A percentile compares a stretch with the other conserved stretches of the same genome.
These are phyloP conservation scores for Parietaria judaica DNA, from an alignment of 306 rosid species.

Conservation along the genomic window DNA sequence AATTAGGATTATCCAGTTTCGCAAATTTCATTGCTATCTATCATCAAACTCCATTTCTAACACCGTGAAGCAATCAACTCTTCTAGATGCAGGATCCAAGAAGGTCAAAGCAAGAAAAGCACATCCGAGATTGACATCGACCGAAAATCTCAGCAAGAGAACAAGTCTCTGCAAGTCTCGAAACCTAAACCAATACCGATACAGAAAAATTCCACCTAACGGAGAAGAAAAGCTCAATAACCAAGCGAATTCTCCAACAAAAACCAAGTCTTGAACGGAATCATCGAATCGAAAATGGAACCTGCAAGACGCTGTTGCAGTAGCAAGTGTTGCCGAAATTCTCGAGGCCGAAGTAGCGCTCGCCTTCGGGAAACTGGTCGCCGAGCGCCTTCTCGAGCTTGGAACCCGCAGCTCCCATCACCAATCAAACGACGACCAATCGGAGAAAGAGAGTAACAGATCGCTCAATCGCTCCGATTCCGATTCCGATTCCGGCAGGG, in stretches of 20 bases:
- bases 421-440: slow-evolving; percentile 9
- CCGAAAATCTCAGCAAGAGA: neutral
- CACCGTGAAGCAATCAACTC: neutral
- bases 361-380: slow-evolving; percentile 99
- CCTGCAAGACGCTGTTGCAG: slow-evolving; percentile 98
- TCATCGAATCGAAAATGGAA: neutral
- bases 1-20: neutral
- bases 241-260: neutral
- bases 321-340: slow-evolving; percentile 98
- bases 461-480: neutral
- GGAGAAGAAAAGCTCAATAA: neutral
- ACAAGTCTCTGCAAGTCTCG: no score
- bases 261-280: neutral
- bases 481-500: slow-evolving; percentile 16
- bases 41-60: neutral
- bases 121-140: neutral
- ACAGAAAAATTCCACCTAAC: slow-evolving; percentile 3
- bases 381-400: slow-evolving; percentile 99
- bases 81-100: neutral
- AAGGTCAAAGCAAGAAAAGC: neutral
- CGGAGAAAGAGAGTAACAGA: neutral
- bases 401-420: slow-evolving; percentile 97
- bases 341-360: slow-evolving; percentile 93
- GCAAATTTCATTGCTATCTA: neutral
- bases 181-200: no score